These are phyloP conservation scores for Jaapia argillacea DNA, from an alignment of 768 basidiomycete species.

Conservation along the genomic window DNA sequence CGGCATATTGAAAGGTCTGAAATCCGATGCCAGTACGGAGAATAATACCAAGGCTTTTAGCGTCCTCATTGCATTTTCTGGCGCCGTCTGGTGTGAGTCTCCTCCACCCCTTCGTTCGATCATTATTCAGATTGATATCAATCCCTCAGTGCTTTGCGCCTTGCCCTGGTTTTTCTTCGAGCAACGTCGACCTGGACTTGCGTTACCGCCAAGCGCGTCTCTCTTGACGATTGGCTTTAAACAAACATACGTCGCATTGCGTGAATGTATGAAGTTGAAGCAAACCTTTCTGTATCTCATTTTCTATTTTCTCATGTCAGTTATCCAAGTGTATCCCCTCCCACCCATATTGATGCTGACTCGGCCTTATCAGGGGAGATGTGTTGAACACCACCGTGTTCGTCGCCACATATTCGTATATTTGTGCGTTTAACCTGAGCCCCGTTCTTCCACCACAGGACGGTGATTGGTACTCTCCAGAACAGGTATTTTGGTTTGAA, in stretches of 20 bases:
- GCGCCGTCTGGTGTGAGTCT: slow-evolving; percentile 63
- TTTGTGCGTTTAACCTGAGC: too few relatives aligned
- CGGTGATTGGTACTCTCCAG: slow-evolving; percentile 62
- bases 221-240: slow-evolving; percentile 58
- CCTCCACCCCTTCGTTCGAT: not conserved
- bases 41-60: slow-evolving; percentile 73
- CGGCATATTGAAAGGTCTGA: slow-evolving; percentile 60
- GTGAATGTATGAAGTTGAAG: slow-evolving; percentile 56
- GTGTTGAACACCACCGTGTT: slow-evolving; percentile 70
- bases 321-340: slow-evolving; percentile 1
- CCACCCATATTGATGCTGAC: not conserved
- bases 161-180: slow-evolving; percentile 69
- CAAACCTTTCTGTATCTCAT: slow-evolving; percentile 68
- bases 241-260: slow-evolving; percentile 51
- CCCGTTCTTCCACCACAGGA: slow-evolving; percentile 28
- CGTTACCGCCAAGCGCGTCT: slow-evolving; percentile 42
- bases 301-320: slow-evolving; percentile 70
- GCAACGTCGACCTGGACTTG: slow-evolving; percentile 55
- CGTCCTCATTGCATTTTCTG: slow-evolving; percentile 68
- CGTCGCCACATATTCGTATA: slow-evolving; percentile 11
- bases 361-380: slow-evolving; percentile 42
- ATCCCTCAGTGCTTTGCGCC: slow-evolving; percentile 50
- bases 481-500: slow-evolving; percentile 37
- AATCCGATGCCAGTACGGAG: slow-evolving; percentile 48
- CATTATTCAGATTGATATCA: not conserved